These are phyloP conservation scores for Madurella mycetomatis DNA, from an alignment of 2,329 filamentous ascomycete genomes.

Conservation along the genomic window DNA sequence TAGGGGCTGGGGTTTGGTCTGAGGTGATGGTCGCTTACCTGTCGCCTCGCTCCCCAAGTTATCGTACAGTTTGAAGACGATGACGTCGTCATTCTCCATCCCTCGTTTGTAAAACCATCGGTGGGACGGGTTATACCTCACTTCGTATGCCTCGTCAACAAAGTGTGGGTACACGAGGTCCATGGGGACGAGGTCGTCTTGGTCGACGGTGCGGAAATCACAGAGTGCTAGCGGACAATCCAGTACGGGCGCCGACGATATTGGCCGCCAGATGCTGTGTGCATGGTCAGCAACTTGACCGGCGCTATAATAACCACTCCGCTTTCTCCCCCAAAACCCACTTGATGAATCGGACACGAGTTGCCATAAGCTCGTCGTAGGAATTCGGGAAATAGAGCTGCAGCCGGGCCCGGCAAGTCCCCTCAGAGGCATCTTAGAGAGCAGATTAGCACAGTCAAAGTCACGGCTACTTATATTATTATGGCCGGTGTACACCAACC, in stretches of 20 bases:
- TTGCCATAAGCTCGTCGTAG: constrained; percentile 2
- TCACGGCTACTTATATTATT: not conserved
- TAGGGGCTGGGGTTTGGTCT: not conserved
- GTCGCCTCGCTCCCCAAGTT: constrained; percentile 5
- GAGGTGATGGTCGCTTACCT: not conserved
- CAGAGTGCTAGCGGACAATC: constrained; percentile 12
- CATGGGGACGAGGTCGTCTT: constrained; percentile 2
- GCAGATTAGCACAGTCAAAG: not conserved
- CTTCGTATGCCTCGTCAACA: constrained; percentile 16
- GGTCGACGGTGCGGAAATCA: constrained; percentile 8
- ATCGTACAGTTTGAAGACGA: constrained; percentile 18
- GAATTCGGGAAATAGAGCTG: constrained; percentile 9
- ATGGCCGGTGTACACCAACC: constrained; percentile 2
- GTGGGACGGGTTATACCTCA: constrained; percentile 11
- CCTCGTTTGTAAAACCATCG: constrained; percentile 16
- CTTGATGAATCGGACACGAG: constrained; percentile 11
- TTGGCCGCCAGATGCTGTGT: constrained; percentile 13
- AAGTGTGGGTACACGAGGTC: constrained; percentile 16
- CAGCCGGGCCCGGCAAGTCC: constrained; percentile 3
- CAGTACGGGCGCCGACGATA: constrained; percentile 7
- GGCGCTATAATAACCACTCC: too few species aligned
- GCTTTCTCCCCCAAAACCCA: not conserved
- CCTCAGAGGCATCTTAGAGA: constrained; percentile 9
- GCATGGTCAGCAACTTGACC: not conserved
- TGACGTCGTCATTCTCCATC: constrained; percentile 12